phyloP scores from a whole-genome alignment of 2,329 filamentous ascomycete species.

The Paecilomyces variotii region DNA sequence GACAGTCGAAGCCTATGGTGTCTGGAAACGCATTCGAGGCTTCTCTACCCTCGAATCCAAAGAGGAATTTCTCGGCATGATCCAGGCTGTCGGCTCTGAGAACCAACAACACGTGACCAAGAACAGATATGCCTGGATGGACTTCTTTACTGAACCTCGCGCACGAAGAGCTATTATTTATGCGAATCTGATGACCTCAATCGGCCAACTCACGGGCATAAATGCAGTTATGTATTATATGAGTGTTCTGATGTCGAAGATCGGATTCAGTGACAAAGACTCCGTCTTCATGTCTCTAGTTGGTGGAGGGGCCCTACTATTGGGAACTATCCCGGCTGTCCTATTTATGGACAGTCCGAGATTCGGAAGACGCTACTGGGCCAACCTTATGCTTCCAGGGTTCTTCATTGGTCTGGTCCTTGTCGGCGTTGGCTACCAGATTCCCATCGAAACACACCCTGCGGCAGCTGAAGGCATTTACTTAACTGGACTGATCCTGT shows the following conservation, averaged over 20 bases:
- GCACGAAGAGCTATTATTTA: slow-evolving; percentile 59
- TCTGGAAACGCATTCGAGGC: slow-evolving; percentile 67
- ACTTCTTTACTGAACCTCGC: slow-evolving; percentile 63
- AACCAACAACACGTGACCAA: slow-evolving; percentile 45
- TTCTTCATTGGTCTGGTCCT: slow-evolving; percentile 64
- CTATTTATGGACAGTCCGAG: slow-evolving; percentile 58
- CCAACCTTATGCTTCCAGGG: slow-evolving; percentile 61
- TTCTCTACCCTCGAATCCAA: slow-evolving; percentile 48
- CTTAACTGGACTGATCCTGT: slow-evolving; percentile 51
- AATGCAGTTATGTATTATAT: slow-evolving; percentile 69
- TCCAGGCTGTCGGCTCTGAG: slow-evolving; percentile 53
- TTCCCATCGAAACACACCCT: slow-evolving; percentile 41
- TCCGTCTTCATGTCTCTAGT: slow-evolving; percentile 69
- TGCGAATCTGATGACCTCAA: slow-evolving; percentile 61
- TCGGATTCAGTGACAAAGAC: slow-evolving; percentile 56
- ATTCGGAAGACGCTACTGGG: slow-evolving; percentile 67
- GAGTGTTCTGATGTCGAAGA: slow-evolving; percentile 57
- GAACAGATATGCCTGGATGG: slow-evolving; percentile 59
- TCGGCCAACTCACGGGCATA: slow-evolving; percentile 64
- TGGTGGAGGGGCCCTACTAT: slow-evolving; percentile 57
- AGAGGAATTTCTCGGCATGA: slow-evolving; percentile 67
- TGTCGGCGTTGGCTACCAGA: slow-evolving; percentile 57
- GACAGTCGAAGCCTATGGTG: slow-evolving; percentile 53
- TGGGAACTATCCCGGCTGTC: slow-evolving; percentile 61
- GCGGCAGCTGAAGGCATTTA: slow-evolving; percentile 52